phyloP scores from a whole-genome alignment of 2,329 filamentous ascomycete species.

The Phaeophleospora eucalypticola region DNA sequence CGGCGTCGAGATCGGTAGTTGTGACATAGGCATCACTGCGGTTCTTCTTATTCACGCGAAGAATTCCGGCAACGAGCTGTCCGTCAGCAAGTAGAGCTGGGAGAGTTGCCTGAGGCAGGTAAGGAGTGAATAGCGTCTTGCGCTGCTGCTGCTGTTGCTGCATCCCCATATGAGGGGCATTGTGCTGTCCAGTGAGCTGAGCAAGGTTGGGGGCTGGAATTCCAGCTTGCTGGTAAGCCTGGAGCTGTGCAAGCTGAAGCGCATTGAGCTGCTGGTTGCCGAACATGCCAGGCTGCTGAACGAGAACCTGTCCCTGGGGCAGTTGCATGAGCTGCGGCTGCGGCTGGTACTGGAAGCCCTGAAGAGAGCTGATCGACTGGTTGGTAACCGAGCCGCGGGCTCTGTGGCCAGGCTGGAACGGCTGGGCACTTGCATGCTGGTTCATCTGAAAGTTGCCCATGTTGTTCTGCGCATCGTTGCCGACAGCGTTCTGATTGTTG shows the following conservation, averaged over 20 bases:
- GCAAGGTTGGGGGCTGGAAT: conserved; percentile 50
- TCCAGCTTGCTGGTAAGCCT: conserved; percentile 85
- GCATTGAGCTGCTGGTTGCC: conserved; percentile 80
- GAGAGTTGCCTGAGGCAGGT: conserved; percentile 88
- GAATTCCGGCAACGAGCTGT: conserved; percentile 90
- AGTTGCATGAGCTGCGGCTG: conserved; percentile 87
- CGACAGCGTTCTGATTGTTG: conserved; percentile 39
- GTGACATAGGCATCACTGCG: conserved; percentile 97
- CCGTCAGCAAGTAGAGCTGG: conserved; percentile 87
- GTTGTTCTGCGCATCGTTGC: conserved; percentile 43
- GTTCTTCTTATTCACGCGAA: conserved; percentile 99
- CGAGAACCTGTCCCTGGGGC: conserved; percentile 74
- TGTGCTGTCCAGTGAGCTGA: conserved; percentile 43
- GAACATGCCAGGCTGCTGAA: conserved; percentile 77
- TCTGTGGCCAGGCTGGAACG: conserved; percentile 91
- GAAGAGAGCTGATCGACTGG: conserved; percentile 73
- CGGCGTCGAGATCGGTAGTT: conserved; percentile 88
- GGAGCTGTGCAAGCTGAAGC: conserved; percentile 82
- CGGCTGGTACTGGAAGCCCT: conserved; percentile 77
- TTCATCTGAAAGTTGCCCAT: conserved; percentile 65
- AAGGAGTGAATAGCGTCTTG: conserved; percentile 97
- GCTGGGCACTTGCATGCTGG: conserved; percentile 64
- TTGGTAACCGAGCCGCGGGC: conserved; percentile 78
- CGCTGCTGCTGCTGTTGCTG: conserved; percentile 81
- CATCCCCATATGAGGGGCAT: conserved; percentile 39